Base-by-base conservation (phyloP, 352 stramenopile genomes). In the Phytophthora fragariaefolia region DNA sequence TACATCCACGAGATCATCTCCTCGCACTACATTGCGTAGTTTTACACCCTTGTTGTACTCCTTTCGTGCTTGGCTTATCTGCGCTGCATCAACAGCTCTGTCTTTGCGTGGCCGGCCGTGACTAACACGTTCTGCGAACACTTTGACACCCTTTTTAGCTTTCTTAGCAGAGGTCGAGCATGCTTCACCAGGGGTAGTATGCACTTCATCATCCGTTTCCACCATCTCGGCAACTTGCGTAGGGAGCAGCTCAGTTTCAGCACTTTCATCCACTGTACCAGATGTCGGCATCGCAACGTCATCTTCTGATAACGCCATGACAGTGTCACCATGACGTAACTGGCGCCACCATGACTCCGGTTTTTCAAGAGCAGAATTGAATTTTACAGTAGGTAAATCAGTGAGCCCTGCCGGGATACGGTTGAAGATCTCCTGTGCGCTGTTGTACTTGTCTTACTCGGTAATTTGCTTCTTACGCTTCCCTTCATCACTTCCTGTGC, bases 401-500 rank as follows among this genome's bases (percentile, higher is more conserved):
- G 34, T 20, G 1, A 20, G 34, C 34, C 18, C 13, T 15, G 13
- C 3, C 17, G 13, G 17, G 1, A 20, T 0, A 2, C 34, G 17
- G 3, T 5, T 15, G 12, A 42, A 42, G 18, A 42, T 5, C 4
- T 15, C 18, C 34, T 40, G 32, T 2, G n/a, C 32, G 10, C 23
- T 34, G 15, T 43, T 47, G 30, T 48, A 63, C 22, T 63, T 63
- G 30, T 56, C 32, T 3, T 23, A 43, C 12, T 53, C 28, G 0
- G 56, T 56, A 30, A 56, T 64, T 13, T 32, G 45, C 18, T 64
- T 64, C 18, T 64, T 56, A 7, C 45, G 45, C 12, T 43, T 42
- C 3, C 50, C 56, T 17, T 64, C 56, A 17, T 50, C 46, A 7
- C 23, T 20, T 4, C 13, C 1, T 6, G 56, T 55, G 17, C 0